Evolutionary conservation across 768 basidiomycete genomes (phyloP), one percentile per base, ranked within the genome.

Genomic region (Mycena rebaudengoi): DNA sequence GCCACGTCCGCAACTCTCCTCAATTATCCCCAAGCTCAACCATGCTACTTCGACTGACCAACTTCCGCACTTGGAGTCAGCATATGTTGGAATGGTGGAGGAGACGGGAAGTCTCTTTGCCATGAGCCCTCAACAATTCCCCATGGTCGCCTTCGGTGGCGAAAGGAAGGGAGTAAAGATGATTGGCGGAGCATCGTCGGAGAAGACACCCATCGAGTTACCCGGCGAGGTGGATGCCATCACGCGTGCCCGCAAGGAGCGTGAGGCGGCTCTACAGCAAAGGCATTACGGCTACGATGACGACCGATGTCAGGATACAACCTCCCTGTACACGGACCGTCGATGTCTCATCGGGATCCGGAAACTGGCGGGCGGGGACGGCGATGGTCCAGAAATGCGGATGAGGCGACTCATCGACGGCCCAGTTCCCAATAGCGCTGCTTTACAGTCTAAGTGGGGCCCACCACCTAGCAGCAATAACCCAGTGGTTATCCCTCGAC

Each of bases 61-160:
- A 13, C 76, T 82, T 33, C 83, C 82, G 5, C 83, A 86, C 53
- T 74, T 82, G 8, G 84, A 89, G 32, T 83, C 86, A 0, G 94
- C 94, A 2, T 97, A 91, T 73, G 87, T 98, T 18, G 95, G 95
- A 3, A 78, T 91, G 13, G 84, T 95, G 14, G 84, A 86, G 46
- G 87, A 89, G 70, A 86, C 84, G 0, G 87, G 84, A 3, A 91
- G 90, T 35, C 80, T 97, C 2, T 96, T 88, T 69, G 95, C 93
- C 20, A 91, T 98, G 87, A 91, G 91, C 66, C 90, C 92, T 1
- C 81, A 85, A 11, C 85, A 85, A 10, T 98, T 86, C 71, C 96
- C 96, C 0, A 82, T 98, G 10, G 90, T 96, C 60, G 87, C 86
- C 8, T 92, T 93, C 69, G 83, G 86, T 2, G 75, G 76, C 5